These are phyloP conservation scores for Neurospora pannonica DNA, from an alignment of 495 filamentous ascomycete species.

Conservation along the genomic window DNA sequence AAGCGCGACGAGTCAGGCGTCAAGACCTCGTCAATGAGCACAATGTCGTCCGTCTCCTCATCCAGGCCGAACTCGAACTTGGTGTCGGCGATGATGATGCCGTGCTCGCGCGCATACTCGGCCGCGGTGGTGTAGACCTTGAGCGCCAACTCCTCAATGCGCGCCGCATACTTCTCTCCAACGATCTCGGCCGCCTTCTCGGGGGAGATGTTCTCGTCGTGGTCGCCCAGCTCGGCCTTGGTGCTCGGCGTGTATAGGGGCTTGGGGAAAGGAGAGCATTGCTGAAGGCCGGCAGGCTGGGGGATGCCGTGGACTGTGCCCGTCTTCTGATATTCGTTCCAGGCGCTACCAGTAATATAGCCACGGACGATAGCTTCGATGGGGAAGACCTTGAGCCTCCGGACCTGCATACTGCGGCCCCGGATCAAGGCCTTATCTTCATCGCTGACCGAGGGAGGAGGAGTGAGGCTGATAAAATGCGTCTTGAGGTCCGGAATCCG, in stretches of 20 bases:
- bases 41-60: slow-evolving; percentile 60
- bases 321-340: slow-evolving; percentile 60
- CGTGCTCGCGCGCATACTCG: slow-evolving; percentile 63
- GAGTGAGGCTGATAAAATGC: slow-evolving; percentile 64
- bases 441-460: slow-evolving; percentile 47
- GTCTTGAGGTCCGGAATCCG: slow-evolving; percentile 59
- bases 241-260: slow-evolving; percentile 86
- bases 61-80: slow-evolving; percentile 60
- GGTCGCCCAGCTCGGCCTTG: slow-evolving; percentile 73
- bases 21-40: slow-evolving; percentile 85
- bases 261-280: slow-evolving; percentile 59
- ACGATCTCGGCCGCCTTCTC: slow-evolving; percentile 59
- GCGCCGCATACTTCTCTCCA: slow-evolving; percentile 63
- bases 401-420: slow-evolving; percentile 74
- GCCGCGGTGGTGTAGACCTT: slow-evolving; percentile 63
- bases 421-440: slow-evolving; percentile 39
- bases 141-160: slow-evolving; percentile 64
- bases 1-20: slow-evolving; percentile 81
- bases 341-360: slow-evolving; percentile 89
- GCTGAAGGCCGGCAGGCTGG: slow-evolving; percentile 55
- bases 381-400: slow-evolving; percentile 68
- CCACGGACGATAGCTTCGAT: slow-evolving; percentile 82
- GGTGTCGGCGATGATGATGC: slow-evolving; percentile 76
- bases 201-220: slow-evolving; percentile 88
- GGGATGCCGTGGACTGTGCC: slow-evolving; percentile 77